Conservation (phyloP, 2,329 filamentous ascomycete species). For the Ceratocystis alfenasii region DNA sequence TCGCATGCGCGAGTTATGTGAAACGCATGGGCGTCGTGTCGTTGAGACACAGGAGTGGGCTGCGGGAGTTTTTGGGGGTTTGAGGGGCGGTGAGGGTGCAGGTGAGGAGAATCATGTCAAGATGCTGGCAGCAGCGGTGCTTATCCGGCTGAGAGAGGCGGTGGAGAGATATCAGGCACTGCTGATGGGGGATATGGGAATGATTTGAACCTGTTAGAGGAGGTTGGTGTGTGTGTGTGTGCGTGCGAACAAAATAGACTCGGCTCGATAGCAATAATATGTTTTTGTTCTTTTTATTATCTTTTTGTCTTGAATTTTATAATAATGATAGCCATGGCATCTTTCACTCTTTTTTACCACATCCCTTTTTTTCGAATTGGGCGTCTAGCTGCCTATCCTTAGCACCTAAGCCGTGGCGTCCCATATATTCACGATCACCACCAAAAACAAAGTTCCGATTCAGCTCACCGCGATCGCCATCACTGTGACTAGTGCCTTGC, state of each 20-base stretch:
- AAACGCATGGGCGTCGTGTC: slow-evolving; percentile 61
- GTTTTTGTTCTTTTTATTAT: not conserved
- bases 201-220: not conserved
- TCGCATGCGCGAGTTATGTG: slow-evolving; percentile 59
- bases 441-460: slow-evolving; percentile 5
- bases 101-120: slow-evolving; percentile 68
- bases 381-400: not conserved
- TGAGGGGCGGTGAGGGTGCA: slow-evolving; percentile 36
- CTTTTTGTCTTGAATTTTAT: not conserved
- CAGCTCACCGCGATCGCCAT: not conserved
- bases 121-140: slow-evolving; percentile 62
- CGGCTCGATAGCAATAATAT: not conserved
- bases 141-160: slow-evolving; percentile 68
- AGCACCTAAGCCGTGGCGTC: not conserved
- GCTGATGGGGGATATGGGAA: slow-evolving; percentile 53
- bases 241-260: not conserved
- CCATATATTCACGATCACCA: not conserved
- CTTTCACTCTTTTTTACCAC: not conserved
- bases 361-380: not conserved
- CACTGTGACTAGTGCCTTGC: no score
- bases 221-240: not conserved
- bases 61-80: slow-evolving; percentile 56
- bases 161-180: slow-evolving; percentile 69
- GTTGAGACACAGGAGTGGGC: slow-evolving; percentile 86
- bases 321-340: not conserved